phyloP scores from a whole-genome alignment of 2,329 filamentous ascomycete species.

The Colletotrichum paranaense region DNA sequence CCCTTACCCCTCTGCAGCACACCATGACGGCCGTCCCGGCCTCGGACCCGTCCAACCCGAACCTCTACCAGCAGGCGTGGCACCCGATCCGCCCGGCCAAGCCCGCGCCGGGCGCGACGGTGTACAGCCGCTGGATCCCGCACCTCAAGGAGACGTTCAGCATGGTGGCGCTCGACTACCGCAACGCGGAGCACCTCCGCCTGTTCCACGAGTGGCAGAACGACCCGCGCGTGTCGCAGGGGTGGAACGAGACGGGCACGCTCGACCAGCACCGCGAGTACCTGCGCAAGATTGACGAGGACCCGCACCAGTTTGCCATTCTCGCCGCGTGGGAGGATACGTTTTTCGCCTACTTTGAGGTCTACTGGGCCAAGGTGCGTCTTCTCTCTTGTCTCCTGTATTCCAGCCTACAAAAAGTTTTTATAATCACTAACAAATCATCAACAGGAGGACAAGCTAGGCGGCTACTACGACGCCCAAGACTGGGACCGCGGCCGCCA shows the following conservation, averaged over 20 bases:
- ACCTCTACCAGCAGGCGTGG: slow-evolving; percentile 63
- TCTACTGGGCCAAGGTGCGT: slow-evolving; percentile 78
- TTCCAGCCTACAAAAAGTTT: neutral
- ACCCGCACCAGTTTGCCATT: slow-evolving; percentile 78
- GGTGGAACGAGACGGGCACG: slow-evolving; percentile 84
- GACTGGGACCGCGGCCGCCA: slow-evolving; percentile 70
- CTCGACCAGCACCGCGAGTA: slow-evolving; percentile 81
- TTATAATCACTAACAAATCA: slow-evolving; percentile 3
- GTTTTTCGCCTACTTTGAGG: slow-evolving; percentile 82
- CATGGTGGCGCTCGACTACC: slow-evolving; percentile 78
- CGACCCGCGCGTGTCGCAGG: slow-evolving; percentile 81
- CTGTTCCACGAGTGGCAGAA: slow-evolving; percentile 87
- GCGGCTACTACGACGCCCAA: slow-evolving; percentile 64
- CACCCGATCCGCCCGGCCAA: slow-evolving; percentile 80
- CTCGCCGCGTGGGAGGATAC: slow-evolving; percentile 78
- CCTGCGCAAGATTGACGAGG: slow-evolving; percentile 73
- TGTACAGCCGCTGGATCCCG: slow-evolving; percentile 84
- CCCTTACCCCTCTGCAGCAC: slow-evolving; percentile 61
- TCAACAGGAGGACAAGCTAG: slow-evolving; percentile 63
- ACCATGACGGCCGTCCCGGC: slow-evolving; percentile 52
- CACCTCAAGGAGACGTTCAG: slow-evolving; percentile 82
- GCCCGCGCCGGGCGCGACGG: slow-evolving; percentile 74
- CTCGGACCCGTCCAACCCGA: slow-evolving; percentile 54
- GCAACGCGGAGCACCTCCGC: slow-evolving; percentile 70
- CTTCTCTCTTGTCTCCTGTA: slow-evolving; percentile 25